These are phyloP conservation scores for Populus deltoides DNA, from an alignment of 345 rosid genomes.

Conservation along the genomic window DNA sequence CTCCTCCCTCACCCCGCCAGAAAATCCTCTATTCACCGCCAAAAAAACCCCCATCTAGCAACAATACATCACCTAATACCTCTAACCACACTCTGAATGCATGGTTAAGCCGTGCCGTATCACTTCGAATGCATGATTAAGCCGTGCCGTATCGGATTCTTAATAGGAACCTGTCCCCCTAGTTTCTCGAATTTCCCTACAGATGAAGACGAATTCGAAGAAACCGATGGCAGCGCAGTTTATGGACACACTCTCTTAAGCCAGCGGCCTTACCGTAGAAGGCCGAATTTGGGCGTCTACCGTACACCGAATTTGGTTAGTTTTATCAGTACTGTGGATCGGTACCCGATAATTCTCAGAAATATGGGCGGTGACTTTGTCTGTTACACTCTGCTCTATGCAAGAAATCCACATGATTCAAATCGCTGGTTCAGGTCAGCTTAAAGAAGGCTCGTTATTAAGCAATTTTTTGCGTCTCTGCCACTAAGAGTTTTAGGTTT, in stretches of 20 bases:
- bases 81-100: neutral
- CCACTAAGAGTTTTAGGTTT: neutral
- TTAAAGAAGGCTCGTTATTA: neutral
- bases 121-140: conserved; percentile 39
- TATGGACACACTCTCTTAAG: conserved; percentile 47
- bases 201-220: conserved; percentile 29
- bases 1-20: neutral
- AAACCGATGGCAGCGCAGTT: conserved; percentile 32
- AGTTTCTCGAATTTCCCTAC: conserved; percentile 28
- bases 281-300: conserved; percentile 37
- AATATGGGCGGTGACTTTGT: conserved; percentile 27
- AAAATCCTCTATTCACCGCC: neutral
- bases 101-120: conserved; percentile 39
- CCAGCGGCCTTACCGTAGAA: conserved; percentile 51
- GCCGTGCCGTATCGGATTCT: conserved; percentile 19
- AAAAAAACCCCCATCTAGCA: neutral
- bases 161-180: conserved; percentile 29
- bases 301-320: conserved; percentile 41
- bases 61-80: neutral
- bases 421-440: conserved; percentile 48
- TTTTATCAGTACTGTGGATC: conserved; percentile 54
- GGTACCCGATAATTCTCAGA: conserved; percentile 23
- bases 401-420: conserved; percentile 26
- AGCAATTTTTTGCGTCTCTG: neutral
- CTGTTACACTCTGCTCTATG: conserved; percentile 43